Base-by-base conservation (phyloP, 2,329 filamentous ascomycete species). In the Tolypocladium capitatum region DNA sequence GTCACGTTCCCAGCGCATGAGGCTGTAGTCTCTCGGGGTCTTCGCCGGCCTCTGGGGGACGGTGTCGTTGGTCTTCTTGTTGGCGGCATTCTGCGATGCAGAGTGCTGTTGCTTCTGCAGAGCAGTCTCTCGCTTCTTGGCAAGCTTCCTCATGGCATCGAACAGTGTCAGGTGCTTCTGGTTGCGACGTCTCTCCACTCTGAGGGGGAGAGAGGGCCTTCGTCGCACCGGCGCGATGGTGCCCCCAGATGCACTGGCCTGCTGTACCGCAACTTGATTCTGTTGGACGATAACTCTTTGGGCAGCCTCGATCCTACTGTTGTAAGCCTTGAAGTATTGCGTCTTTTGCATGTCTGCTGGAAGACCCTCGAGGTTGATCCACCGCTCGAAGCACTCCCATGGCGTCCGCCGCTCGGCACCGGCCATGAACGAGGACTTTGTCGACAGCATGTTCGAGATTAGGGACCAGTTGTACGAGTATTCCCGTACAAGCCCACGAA, bases 331-430 rank as follows among this genome's bases (percentile, higher is more conserved):
- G 73, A 97, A 98, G 63, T 97, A 98, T 41, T 90, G 84, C 0
- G 88, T 95, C 68, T 95, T 95, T 18, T 85, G 83, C 84, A 97
- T 94, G 54, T 98, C 92, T 11, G 84, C 80, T 5, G 92, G 91
- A 34, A 96, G 72, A 1, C 90, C 89, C 67, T 97, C 92, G 13
- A 97, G 71, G 55, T 86, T 83, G 47, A 96, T 85, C 91, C 91
- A 98, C 40, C 92, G 80, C 66, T 98, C 92, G 58, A 98, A 98
- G 62, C 92, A 98, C 68, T 98, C 92, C 92, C 92, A 98, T 0
- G 91, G 89, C 3, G 91, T 97, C 43, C 92, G 80, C 52, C 92
- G 78, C 62, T 97, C 91, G 11, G 88, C 81, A 2, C 87, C 88
- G 20, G 90, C 91, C n/a, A 81, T 76, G 59, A 88, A 94, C 14